These are phyloP conservation scores for Garcia nutans DNA, from an alignment of 345 rosid genomes.

Conservation along the genomic window DNA sequence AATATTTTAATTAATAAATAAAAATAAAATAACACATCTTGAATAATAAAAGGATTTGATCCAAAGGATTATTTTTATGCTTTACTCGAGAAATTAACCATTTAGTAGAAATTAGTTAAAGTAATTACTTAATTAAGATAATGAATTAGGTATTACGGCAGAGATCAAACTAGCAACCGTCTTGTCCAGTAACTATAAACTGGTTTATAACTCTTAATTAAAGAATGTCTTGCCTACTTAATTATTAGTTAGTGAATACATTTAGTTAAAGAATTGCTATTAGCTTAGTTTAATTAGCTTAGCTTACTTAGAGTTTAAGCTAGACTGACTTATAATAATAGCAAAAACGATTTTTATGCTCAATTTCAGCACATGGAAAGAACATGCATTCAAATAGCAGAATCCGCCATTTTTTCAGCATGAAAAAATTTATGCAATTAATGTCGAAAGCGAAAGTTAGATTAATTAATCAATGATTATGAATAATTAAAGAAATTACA, in stretches of 20 bases:
- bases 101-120: background rate
- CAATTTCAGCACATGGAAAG: too few relatives aligned
- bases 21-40: too few relatives aligned
- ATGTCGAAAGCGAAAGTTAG: background rate
- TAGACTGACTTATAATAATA: too few relatives aligned
- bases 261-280: too few relatives aligned
- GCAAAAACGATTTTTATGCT: background rate
- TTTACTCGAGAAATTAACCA: background rate
- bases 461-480: background rate
- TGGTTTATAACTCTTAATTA: background rate
- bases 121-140: background rate
- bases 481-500: background rate
- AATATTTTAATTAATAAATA: too few relatives aligned
- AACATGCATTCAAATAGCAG: background rate
- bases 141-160: background rate
- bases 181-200: background rate
- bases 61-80: too few relatives aligned
- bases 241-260: background rate
- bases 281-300: too few relatives aligned
- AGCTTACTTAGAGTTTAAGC: too few relatives aligned
- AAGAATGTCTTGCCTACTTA: background rate
- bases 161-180: background rate
- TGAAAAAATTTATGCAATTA: background rate
- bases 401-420: conserved; percentile 2
- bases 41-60: too few relatives aligned